Conservation (phyloP, 306 rosid genomes). For the Rosa rugosa region DNA sequence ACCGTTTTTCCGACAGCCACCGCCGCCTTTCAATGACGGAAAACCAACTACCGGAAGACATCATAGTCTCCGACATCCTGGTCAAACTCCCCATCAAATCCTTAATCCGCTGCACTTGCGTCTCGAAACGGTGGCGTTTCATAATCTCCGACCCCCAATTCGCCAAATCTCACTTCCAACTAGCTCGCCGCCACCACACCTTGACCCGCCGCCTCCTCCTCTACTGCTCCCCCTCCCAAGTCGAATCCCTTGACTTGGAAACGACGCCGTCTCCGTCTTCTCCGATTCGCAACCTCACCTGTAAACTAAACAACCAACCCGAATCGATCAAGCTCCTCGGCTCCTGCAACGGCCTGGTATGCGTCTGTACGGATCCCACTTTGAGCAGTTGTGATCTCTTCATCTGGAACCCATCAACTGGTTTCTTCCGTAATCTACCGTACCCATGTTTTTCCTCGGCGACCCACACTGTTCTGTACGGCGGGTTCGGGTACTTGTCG, state of each 20-base stretch:
- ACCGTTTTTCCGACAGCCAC: not conserved
- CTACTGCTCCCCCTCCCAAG: not conserved
- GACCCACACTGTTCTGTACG: not conserved
- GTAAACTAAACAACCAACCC: not conserved
- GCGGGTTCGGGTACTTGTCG: not conserved
- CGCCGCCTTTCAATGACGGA: not conserved
- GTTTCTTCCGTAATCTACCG: not conserved
- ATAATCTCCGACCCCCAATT: not conserved
- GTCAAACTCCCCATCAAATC: conserved; percentile 1
- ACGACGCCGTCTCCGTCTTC: not conserved
- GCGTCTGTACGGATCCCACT: not conserved
- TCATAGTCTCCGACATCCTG: not conserved
- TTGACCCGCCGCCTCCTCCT: not conserved
- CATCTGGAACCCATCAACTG: conserved; percentile 3
- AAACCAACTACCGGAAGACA: not conserved
- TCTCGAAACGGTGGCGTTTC: not conserved
- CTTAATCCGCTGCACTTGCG: not conserved
- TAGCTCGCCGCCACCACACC: not conserved
- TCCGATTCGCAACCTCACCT: not conserved
- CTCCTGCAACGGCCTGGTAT: conserved; percentile 4
- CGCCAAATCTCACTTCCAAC: not conserved
- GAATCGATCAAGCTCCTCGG: not conserved
- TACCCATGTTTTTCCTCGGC: not conserved
- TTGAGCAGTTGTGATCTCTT: not conserved
- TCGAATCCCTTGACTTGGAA: not conserved